Evolutionary conservation across 2,329 filamentous ascomycete species (phyloP), one percentile per base, ranked within the genome.

Genomic region (Ramularia collo-cygni): DNA sequence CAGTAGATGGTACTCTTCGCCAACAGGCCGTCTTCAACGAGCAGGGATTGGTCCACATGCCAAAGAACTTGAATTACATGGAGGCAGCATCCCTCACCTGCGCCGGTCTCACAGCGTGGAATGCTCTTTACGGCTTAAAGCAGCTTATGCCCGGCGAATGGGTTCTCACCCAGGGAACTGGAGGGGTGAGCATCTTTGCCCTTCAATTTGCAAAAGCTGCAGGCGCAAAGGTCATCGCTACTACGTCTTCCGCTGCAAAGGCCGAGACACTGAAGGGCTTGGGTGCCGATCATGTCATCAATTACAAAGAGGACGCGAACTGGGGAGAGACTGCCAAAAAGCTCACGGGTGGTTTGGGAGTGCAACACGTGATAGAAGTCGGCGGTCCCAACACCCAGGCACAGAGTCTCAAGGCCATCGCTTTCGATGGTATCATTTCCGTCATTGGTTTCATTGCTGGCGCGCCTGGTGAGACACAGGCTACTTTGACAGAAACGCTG

Each of bases 111-210:
- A 69, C 65, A 2, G 71, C 72, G 1, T 75, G 72, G 72, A 75
- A 76, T 51, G 69, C 66, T 0, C 59, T 76, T 5, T 74, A 71
- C 46, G 72, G 72, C 8, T 51, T 75, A 4, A 56, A 65, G 48
- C 53, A 54, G 5, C 42, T 66, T 5, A 59, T 56, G 43, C 54
- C 62, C 1, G 67, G 64, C 2, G 55, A 66, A 30, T 66, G 58
- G 37, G 78, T 85, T 3, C 68, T 85, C 24, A 79, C 79, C 1
- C 78, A 84, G 60, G 81, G 81, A n/a, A 84, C 79, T 0, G 81
- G 81, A 14, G 81, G 81, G 42, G 81, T 85, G 6, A 76, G 71
- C 46, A 69, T 83, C 44, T 82, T 82, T 43, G 80, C 72, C 3
- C 59, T 83, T n/a, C 80, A 74, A 58, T 71, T 72, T 43, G 69